Evolutionary conservation across 306 rosid species (phyloP).

Genomic region (Arachis stenosperma): DNA sequence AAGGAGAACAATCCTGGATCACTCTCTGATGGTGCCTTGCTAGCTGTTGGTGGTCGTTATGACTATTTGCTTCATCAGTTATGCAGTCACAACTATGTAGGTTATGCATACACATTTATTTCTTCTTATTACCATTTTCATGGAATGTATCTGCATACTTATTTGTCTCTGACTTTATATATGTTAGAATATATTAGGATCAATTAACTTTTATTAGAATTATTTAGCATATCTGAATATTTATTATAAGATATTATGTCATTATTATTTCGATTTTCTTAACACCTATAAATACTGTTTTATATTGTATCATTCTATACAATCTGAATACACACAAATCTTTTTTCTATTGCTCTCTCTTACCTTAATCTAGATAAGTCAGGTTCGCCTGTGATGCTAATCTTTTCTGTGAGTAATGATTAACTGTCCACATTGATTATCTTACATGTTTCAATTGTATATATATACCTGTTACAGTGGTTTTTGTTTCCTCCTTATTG

Average conservation of each 20-base stretch:
- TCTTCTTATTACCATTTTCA: conserved; percentile 24
- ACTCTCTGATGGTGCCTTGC: conserved; percentile 72
- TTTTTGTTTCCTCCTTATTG: conserved; percentile 31
- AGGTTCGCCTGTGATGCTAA: not conserved
- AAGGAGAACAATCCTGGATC: conserved; percentile 79
- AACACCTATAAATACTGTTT: no score
- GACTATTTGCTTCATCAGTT: conserved; percentile 77
- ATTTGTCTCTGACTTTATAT: conserved; percentile 11
- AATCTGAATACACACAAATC: no score
- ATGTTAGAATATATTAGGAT: not conserved
- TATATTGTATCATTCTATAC: no score
- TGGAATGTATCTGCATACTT: conserved; percentile 26
- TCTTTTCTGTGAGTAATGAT: no score
- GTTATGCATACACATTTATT: conserved; percentile 40
- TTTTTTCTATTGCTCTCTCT: no score
- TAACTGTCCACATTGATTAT: no score
- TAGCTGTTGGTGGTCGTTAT: conserved; percentile 92
- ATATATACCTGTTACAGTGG: conserved; percentile 16
- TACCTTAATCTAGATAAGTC: conserved; percentile 26
- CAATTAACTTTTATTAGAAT: no score
- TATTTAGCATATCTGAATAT: no score
- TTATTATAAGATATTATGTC: no score
- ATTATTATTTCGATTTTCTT: no score
- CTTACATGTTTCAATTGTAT: not conserved
- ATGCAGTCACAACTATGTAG: conserved; percentile 71